Evolutionary conservation across 108 stramenopile genomes (phyloP), one percentile per base, ranked within the genome.

Genomic region (Cyclotella sp.): DNA sequence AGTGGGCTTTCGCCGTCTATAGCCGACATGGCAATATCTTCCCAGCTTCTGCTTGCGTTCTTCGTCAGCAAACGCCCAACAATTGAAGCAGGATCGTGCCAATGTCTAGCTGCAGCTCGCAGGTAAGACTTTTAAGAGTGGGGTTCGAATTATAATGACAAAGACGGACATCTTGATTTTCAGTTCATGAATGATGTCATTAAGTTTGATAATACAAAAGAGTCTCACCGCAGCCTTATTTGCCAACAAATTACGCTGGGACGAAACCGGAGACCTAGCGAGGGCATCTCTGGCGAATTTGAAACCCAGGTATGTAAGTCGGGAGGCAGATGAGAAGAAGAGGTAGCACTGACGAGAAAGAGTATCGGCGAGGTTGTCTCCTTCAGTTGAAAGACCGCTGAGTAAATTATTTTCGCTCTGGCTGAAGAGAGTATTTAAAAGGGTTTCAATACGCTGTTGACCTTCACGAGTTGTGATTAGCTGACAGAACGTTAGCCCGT

Each of bases 301-400:
- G 73, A 97, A 93, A 19, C 96, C 96, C 30, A 86, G 59, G 70
- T 91, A 97, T 11, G 93, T 87, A 54, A 89, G 89, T 18, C 91
- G 77, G 18, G 91, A 87, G 2, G 88, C 93, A 27, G 89, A 73
- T 26, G 93, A 92, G 73, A 97, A 97, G 78, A 85, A 97, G n/a
- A 92, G 90, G 72, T 93, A 97, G 66, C 94, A 94, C 44, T 93
- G 86, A 8, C 72, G 44, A 27, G 91, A 86, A 15, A 97, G 84
- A 28, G 76, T 55, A 14, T 84, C 68, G 0, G 90, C 91, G 39
- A 97, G 68, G 15, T 75, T 42, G 54, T 92, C 92, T 6, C 86
- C 84, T 58, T 95, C 90, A 5, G 81, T 86, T 42, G 86, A 73
- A 21, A 79, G 66, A 63, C 66, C 63, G 45, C 61, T 69, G 49